These are phyloP conservation scores for Boletus huronensis DNA, from an alignment of 768 basidiomycete species.

Conservation along the genomic window DNA sequence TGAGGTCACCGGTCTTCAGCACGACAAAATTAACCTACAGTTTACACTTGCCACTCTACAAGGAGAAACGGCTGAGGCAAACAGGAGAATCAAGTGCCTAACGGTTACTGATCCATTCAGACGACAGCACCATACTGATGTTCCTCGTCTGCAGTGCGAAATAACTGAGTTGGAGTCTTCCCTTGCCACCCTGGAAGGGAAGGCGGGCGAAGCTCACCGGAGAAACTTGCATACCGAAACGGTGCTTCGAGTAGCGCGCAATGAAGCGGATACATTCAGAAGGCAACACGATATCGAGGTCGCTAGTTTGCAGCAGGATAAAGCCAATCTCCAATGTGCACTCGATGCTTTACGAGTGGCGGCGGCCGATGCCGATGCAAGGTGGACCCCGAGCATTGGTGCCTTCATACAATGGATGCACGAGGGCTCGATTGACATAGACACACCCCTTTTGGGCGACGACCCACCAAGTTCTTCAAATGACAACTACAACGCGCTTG, in stretches of 20 bases:
- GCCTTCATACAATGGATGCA: neutral
- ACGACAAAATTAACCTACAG: too few relatives aligned
- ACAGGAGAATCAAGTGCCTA: too few relatives aligned
- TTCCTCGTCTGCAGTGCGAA: too few relatives aligned
- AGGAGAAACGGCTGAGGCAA: too few relatives aligned
- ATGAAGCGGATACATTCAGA: neutral
- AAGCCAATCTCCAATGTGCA: too few relatives aligned
- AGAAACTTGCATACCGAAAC: neutral
- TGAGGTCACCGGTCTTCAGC: too few relatives aligned
- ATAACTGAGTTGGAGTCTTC: too few relatives aligned
- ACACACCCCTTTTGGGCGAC: neutral
- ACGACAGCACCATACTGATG: too few relatives aligned
- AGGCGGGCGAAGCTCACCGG: too few relatives aligned
- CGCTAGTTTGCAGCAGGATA: neutral
- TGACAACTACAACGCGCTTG: neutral
- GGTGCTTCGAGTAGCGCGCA: neutral
- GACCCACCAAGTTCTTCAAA: neutral
- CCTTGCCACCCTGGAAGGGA: too few relatives aligned
- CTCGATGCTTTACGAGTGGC: neutral
- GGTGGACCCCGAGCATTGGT: neutral
- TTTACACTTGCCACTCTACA: too few relatives aligned
- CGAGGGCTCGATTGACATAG: neutral
- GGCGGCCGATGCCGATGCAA: neutral
- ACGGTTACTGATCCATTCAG: too few relatives aligned
- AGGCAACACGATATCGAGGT: neutral